A percentile compares a stretch with the other conserved stretches of the same genome.
These are phyloP conservation scores for Leptographium wingfieldii DNA, from an alignment of 2,329 filamentous ascomycete genomes.

Conservation along the genomic window DNA sequence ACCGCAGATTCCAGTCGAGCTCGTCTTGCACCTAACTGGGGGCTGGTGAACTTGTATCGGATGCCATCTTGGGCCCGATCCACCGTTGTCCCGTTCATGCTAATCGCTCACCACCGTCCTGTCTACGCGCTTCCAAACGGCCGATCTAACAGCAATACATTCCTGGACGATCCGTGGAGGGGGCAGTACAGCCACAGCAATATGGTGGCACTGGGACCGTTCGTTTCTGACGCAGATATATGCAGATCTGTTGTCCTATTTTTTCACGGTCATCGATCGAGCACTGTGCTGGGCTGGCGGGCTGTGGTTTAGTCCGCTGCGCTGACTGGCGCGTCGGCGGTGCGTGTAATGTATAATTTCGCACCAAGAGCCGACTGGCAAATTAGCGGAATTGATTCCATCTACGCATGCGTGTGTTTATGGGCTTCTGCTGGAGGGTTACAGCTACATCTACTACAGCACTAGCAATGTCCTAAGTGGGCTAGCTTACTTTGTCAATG, in stretches of 20 bases:
- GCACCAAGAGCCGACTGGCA: conserved; percentile 16
- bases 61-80: conserved; percentile 17
- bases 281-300: conserved; percentile 11
- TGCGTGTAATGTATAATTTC: conserved; percentile 19
- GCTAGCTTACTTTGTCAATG: conserved; percentile 12
- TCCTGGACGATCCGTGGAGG: conserved; percentile 21
- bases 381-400: conserved; percentile 17
- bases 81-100: conserved; percentile 14
- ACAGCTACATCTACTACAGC: conserved; percentile 23
- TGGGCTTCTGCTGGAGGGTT: conserved; percentile 5
- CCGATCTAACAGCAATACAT: conserved; percentile 12
- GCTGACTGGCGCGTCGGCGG: conserved; percentile 10
- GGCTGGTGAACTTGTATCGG: conserved; percentile 19
- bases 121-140: conserved; percentile 18
- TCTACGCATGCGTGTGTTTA: conserved; percentile 14
- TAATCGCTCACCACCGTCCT: conserved; percentile 18
- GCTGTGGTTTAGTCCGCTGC: conserved; percentile 3
- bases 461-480: conserved; percentile 19
- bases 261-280: neutral
- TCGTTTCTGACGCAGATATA: neutral
- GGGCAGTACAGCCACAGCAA: conserved; percentile 9
- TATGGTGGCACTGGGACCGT: neutral
- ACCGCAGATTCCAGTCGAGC: conserved; percentile 20
- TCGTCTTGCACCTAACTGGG: conserved; percentile 17
- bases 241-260: neutral